Base-by-base conservation (phyloP, 257 asterid species). In the Solanum gandarillasii region DNA sequence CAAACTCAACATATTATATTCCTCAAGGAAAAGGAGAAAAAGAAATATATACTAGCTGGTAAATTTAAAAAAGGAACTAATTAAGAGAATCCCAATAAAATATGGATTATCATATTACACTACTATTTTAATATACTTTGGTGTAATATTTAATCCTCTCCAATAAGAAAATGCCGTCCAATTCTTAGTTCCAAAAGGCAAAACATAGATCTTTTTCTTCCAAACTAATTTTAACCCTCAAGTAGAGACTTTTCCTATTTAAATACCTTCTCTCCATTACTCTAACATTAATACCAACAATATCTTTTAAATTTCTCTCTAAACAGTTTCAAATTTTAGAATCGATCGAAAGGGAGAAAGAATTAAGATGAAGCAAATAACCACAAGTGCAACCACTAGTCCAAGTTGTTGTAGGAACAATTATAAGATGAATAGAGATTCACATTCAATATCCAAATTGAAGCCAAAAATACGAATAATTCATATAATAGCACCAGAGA, bases 381-480 rank as follows among this genome's bases (percentile, higher is more conserved):
- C 14, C 35, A 85, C 62, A 43, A 43, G 78, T 85, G 41, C 32
- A 67, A 36, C 67, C 87, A 60, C 48, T 3, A 29, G 20, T 3
- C 62, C 81, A 65, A 38, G 79, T 67, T 38, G 41, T 67, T 14
- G 18, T 67, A 67, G 16, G 46, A 35, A 85, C 39, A 23, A 2
- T 7, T n/a, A 65, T 65, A 68, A 27, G 21, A 14, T 85, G 35
- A 48, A 85, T 85, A 62, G 48, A 84, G 58, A 67, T 27, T 85
- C 87, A 38, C 58, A 67, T 16, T 18, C 12, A 39, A 62, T 71
- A 67, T 67, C 83, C 83, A 73, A 91, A 90, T 48, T 85, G 41
- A 95, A 91, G 94, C 98, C 98, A 1, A 95, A 93, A 90, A 94
- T 95, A 29, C 96, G 98, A 88, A 93, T 96, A 89, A 94, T 94